A percentile compares a stretch with the other conserved stretches of the same genome.
phyloP scores from a whole-genome alignment of 2,329 filamentous ascomycete species.

The Aotearoamyces nothofagi region DNA sequence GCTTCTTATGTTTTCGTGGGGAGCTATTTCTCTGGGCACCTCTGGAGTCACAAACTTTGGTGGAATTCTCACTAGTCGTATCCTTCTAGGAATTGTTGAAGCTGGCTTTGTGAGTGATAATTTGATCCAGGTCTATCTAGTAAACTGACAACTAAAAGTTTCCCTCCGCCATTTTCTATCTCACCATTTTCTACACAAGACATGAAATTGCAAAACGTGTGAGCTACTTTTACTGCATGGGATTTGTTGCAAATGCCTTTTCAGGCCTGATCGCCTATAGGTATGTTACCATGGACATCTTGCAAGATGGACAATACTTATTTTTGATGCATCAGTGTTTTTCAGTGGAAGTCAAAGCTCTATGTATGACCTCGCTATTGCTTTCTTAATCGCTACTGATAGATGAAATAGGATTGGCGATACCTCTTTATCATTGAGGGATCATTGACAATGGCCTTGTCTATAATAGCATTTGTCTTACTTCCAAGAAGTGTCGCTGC shows the following conservation, averaged over 20 bases:
- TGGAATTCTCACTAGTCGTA: slow-evolving; percentile 5
- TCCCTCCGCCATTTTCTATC: slow-evolving; percentile 7
- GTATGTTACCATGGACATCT: too few relatives aligned
- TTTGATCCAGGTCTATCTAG: too few relatives aligned
- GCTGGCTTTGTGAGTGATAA: neutral
- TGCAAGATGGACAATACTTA: too few relatives aligned
- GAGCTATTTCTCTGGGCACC: neutral
- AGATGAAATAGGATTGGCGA: slow-evolving; percentile 29
- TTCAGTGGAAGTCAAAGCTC: slow-evolving; percentile 9
- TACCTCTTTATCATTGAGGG: slow-evolving; percentile 47
- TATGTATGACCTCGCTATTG: too few relatives aligned
- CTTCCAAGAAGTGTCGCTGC: slow-evolving; percentile 49
- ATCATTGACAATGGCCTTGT: slow-evolving; percentile 2
- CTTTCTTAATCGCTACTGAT: too few relatives aligned
- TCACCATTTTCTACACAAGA: slow-evolving; percentile 8
- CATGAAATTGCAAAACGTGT: slow-evolving; percentile 7
- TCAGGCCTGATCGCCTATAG: slow-evolving; percentile 13
- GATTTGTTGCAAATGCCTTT: slow-evolving; percentile 11
- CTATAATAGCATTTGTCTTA: slow-evolving; percentile 39
- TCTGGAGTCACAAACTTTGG: slow-evolving; percentile 3
- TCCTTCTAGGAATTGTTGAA: slow-evolving; percentile 2
- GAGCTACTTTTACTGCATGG: slow-evolving; percentile 10
- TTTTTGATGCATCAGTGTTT: too few relatives aligned
- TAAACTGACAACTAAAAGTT: too few relatives aligned
- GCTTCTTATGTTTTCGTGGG: slow-evolving; percentile 1